phyloP scores from a whole-genome alignment of 352 stramenopile species.

The Phytophthora citricola region DNA sequence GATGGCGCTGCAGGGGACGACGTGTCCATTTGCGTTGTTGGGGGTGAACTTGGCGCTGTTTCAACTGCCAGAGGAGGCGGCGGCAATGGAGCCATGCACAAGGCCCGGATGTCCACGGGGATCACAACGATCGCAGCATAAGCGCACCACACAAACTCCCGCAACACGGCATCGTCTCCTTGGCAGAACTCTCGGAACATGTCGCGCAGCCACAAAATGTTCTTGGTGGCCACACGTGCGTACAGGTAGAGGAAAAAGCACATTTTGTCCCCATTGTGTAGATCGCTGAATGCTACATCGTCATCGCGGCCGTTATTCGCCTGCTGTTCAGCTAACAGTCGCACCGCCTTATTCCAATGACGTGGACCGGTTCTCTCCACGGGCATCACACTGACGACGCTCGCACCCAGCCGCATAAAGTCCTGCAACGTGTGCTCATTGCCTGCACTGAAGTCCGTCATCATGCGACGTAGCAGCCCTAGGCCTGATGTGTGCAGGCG shows the following conservation, averaged over 20 bases:
- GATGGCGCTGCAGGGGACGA: background rate
- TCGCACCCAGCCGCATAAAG: conserved; percentile 39
- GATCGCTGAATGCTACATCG: background rate
- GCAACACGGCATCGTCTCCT: conserved; percentile 27
- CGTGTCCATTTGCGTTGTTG: background rate
- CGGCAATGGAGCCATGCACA: conserved; percentile 15
- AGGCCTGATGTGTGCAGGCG: conserved; percentile 37
- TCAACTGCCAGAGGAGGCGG: conserved; percentile 10
- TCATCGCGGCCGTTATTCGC: background rate
- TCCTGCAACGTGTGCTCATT: conserved; percentile 37
- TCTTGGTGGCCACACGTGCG: conserved; percentile 43
- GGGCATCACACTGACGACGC: conserved; percentile 34
- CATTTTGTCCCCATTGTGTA: background rate
- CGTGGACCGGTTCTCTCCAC: conserved; percentile 12
- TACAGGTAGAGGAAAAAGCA: conserved; percentile 35
- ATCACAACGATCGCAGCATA: conserved; percentile 37
- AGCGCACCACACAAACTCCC: conserved; percentile 29
- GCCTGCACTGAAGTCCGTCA: conserved; percentile 29
- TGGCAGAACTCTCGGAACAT: conserved; percentile 44
- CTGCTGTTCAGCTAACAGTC: conserved; percentile 16
- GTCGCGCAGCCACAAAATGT: conserved; percentile 42
- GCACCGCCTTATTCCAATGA: conserved; percentile 9
- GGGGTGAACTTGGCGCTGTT: background rate
- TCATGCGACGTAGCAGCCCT: conserved; percentile 29
- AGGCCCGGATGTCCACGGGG: conserved; percentile 31